Evolutionary conservation across 345 rosid species (phyloP), one percentile per base, ranked within the genome.

Genomic region (Arabidopsis suecica): DNA sequence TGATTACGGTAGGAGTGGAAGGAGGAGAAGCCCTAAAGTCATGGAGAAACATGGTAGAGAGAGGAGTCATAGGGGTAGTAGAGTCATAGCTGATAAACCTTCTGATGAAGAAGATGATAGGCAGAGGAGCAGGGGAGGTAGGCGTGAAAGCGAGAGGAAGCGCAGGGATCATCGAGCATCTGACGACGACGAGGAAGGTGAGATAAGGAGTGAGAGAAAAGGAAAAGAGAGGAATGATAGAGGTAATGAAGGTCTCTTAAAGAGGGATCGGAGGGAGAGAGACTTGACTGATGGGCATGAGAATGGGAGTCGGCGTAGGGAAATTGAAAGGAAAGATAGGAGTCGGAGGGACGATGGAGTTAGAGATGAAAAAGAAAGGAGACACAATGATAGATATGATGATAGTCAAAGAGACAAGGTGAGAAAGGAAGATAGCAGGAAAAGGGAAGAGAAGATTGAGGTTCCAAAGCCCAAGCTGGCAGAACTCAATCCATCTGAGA

Each of bases 401-500:
- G 81, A 66, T 55, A 81, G 71, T 47, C 37, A 61, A 42, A 83
- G 82, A 67, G 82, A 75, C 63, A 72, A 34, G 45, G 75, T 63
- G 65, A 72, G 76, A 37, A 71, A 34, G 12, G 85, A 83, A 40
- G 86, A 81, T 50, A 66, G 44, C 65, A 60, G 14, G 70, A 76
- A 65, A 68, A 75, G 67, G 64, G 82, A 65, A 23, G 84, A 59
- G 48, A 77, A 77, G 45, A 81, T 70, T 70, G 73, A 81, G 50
- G 83, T 71, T 59, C 40, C 61, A 11, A 86, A 82, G 74, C 64
- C 83, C 13, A 87, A 84, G 77, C 7, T 79, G 48, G 81, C 59
- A 54, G 88, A 68, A 55, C 86, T 78, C 36, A 88, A 84, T 65
- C 62, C 63, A 66, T 81, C 76, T 58, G 79, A 79, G 4, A 83